Conservation (phyloP, 768 basidiomycete genomes). For the Rhodotorula sphaerocarpa region DNA sequence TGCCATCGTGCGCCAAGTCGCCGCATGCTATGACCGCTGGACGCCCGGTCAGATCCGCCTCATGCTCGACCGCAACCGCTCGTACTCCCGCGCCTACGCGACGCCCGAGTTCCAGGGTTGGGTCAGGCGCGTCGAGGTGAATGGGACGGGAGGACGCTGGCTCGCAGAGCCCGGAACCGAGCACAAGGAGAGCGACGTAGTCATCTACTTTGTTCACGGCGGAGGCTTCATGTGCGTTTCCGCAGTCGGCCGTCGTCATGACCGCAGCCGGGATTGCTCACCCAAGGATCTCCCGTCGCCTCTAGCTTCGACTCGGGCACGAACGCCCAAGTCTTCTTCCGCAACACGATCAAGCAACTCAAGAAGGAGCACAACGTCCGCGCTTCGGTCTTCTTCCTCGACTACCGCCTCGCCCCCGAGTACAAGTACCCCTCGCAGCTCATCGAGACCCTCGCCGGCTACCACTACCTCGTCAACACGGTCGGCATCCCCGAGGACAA, state of each 20-base stretch:
- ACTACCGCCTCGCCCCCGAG: slow-evolving; percentile 40
- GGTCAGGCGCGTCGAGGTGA: slow-evolving; percentile 11
- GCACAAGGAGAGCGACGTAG: slow-evolving; percentile 18
- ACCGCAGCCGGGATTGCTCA: too few relatives aligned
- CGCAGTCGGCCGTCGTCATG: neutral
- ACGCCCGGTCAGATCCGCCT: slow-evolving; percentile 12
- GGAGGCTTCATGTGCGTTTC: neutral
- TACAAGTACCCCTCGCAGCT: slow-evolving; percentile 63
- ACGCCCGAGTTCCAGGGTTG: slow-evolving; percentile 2
- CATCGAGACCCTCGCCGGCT: slow-evolving; percentile 65
- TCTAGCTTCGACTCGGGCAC: slow-evolving; percentile 10
- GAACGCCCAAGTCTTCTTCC: slow-evolving; percentile 13
- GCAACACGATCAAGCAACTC: neutral
- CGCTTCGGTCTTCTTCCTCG: slow-evolving; percentile 18
- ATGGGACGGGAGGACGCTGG: slow-evolving; percentile 21
- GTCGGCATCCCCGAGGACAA: slow-evolving; percentile 55
- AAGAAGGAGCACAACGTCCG: slow-evolving; percentile 13
- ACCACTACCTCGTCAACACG: slow-evolving; percentile 56
- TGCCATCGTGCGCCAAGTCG: slow-evolving; percentile 12
- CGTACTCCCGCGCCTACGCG: slow-evolving; percentile 5
- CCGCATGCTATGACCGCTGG: neutral
- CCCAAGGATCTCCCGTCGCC: accelerated
- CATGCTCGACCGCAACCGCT: slow-evolving; percentile 4
- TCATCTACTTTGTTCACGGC: slow-evolving; percentile 26
- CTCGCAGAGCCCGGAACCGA: slow-evolving; percentile 17